These are phyloP conservation scores for Filosporella fistucella DNA, from an alignment of 495 filamentous ascomycete species.

Conservation along the genomic window DNA sequence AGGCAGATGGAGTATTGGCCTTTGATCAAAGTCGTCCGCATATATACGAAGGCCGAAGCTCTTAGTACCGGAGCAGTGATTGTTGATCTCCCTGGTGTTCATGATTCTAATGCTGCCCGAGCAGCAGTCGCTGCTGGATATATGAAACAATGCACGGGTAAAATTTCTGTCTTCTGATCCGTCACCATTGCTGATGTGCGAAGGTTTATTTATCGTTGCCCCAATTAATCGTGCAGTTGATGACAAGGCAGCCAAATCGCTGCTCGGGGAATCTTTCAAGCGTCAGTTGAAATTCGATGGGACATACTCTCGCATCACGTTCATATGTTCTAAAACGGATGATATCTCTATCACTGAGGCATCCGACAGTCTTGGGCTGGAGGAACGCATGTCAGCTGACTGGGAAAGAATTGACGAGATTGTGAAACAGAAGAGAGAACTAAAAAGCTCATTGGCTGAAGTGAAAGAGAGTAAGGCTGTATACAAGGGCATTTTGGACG, in stretches of 20 bases:
- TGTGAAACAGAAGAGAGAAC: slow-evolving; percentile 28
- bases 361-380: slow-evolving; percentile 37
- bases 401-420: slow-evolving; percentile 29
- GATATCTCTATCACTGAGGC: slow-evolving; percentile 55
- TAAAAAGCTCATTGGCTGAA: slow-evolving; percentile 30
- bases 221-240: slow-evolving; percentile 63
- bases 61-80: slow-evolving; percentile 59
- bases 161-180: background rate
- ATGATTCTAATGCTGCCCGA: slow-evolving; percentile 63
- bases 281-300: slow-evolving; percentile 64
- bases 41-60: slow-evolving; percentile 51
- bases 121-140: slow-evolving; percentile 56
- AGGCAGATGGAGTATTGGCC: slow-evolving; percentile 57
- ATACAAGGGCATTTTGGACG: slow-evolving; percentile 28
- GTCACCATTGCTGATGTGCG: background rate
- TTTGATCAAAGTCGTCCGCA: slow-evolving; percentile 57
- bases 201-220: slow-evolving; percentile 53
- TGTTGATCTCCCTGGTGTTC: slow-evolving; percentile 62
- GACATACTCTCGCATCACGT: slow-evolving; percentile 48
- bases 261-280: slow-evolving; percentile 58
- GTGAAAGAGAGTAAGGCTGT: slow-evolving; percentile 30
- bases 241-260: slow-evolving; percentile 56
- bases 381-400: slow-evolving; percentile 26
- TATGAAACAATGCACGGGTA: slow-evolving; percentile 46
- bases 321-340: slow-evolving; percentile 69